phyloP scores from a whole-genome alignment of 257 asterid species.

The Solanum arcanum region DNA sequence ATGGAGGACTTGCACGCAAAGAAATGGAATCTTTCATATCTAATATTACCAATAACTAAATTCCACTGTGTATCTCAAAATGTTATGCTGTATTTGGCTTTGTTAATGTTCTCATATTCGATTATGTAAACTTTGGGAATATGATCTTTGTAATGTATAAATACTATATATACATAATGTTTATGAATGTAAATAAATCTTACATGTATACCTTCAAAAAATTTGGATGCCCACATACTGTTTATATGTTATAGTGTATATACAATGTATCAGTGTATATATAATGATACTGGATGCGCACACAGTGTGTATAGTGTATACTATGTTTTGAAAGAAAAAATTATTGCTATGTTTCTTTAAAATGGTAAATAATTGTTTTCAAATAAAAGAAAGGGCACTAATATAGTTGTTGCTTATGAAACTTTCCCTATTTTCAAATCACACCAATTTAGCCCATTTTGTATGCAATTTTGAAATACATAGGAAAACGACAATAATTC shows the following conservation, averaged over 20 bases:
- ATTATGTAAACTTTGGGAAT: not conserved
- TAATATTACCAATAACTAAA: not conserved
- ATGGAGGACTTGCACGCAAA: not conserved
- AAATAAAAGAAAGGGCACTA: not conserved
- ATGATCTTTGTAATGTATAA: not conserved
- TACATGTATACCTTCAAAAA: not conserved
- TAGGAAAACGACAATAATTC: not conserved
- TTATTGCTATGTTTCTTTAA: too few species aligned
- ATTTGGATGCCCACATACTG: not conserved
- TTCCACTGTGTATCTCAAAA: not conserved
- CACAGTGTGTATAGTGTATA: not conserved
- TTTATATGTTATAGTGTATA: not conserved
- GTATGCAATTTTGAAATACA: not conserved
- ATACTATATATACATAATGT: not conserved
- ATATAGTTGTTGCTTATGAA: not conserved
- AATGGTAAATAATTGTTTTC: not conserved
- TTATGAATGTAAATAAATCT: not conserved
- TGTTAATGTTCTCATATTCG: not conserved
- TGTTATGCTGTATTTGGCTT: not conserved
- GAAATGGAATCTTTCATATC: not conserved
- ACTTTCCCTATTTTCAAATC: not conserved
- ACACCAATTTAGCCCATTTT: not conserved
- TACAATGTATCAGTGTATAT: not conserved
- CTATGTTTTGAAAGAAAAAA: not conserved
- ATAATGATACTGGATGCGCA: not conserved